Evolutionary conservation across 176 grass and related monocot species (phyloP).

Genomic region (Cymbopogon citratus): DNA sequence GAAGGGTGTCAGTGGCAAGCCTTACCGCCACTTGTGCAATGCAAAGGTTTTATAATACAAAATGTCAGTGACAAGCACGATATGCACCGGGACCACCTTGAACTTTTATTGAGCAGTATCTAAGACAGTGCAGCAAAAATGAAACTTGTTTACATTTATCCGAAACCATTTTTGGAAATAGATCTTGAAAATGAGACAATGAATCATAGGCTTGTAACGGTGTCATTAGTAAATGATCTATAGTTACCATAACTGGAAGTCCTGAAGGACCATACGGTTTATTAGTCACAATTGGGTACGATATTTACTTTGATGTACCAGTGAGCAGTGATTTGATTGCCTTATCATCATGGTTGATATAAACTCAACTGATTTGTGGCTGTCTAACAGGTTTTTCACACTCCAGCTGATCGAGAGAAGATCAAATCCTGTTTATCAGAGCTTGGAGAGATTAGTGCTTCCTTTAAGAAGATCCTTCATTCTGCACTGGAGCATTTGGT

Average conservation of each 20-base stretch:
- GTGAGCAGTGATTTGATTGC: neutral
- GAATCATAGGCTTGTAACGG: neutral
- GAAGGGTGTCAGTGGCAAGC: no score
- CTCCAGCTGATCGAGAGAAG: conserved; percentile 80
- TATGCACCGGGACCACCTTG: neutral
- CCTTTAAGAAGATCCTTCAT: conserved; percentile 71
- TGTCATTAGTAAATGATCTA: neutral
- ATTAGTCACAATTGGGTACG: neutral
- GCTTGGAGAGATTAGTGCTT: conserved; percentile 71
- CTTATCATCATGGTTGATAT: neutral
- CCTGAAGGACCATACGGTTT: neutral
- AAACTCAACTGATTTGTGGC: conserved; percentile 7
- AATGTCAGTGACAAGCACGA: neutral
- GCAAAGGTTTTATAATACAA: no score
- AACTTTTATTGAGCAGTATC: neutral
- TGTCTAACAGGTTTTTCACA: conserved; percentile 60
- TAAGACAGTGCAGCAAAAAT: neutral
- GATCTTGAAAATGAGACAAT: neutral
- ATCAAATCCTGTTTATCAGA: conserved; percentile 90
- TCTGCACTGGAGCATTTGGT: conserved; percentile 82
- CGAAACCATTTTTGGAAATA: neutral
- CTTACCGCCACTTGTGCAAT: no score
- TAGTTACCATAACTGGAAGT: neutral
- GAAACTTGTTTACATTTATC: neutral
- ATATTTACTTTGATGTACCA: neutral